Conservation (phyloP, 2,329 filamentous ascomycete genomes). For the Aspergillus hortae region DNA sequence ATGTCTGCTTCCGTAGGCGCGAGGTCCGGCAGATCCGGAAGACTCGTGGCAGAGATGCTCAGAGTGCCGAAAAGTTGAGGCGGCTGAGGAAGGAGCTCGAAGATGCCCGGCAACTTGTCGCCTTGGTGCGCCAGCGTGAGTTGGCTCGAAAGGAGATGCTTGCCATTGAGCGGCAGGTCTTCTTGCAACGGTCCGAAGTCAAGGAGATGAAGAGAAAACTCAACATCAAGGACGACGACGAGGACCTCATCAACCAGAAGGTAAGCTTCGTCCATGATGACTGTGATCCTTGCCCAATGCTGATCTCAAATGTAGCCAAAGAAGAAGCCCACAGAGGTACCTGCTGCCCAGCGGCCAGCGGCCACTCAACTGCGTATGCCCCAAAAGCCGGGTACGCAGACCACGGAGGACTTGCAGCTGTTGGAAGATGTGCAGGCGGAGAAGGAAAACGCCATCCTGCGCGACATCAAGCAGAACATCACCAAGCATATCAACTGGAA, state of each 20-base stretch:
- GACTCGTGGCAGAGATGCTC: conserved; percentile 87
- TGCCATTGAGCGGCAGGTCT: conserved; percentile 70
- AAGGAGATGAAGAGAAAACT: conserved; percentile 87
- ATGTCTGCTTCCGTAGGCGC: conserved; percentile 94
- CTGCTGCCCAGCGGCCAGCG: conserved; percentile 59
- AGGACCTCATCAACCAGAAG: conserved; percentile 92
- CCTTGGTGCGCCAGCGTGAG: conserved; percentile 76
- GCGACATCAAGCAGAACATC: conserved; percentile 81
- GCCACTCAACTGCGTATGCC: conserved; percentile 66
- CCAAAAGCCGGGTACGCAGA: conserved; percentile 65
- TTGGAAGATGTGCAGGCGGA: conserved; percentile 75
- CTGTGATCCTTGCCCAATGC: conserved; percentile 34
- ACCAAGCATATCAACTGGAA: conserved; percentile 91
- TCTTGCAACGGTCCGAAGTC: conserved; percentile 75
- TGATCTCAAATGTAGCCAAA: conserved; percentile 58
- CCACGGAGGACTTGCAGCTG: conserved; percentile 75
- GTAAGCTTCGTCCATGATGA: conserved; percentile 48
- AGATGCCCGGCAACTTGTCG: conserved; percentile 76
- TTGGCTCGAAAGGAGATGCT: conserved; percentile 73
- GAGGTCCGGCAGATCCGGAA: conserved; percentile 94
- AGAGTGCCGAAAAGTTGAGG: conserved; percentile 91
- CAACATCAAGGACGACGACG: conserved; percentile 86
- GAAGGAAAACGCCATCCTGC: conserved; percentile 74
- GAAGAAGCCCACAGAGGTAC: conserved; percentile 61
- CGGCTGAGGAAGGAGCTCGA: conserved; percentile 87